These are phyloP conservation scores for Alternaria metachromatica DNA, from an alignment of 2,329 filamentous ascomycete genomes.

Conservation along the genomic window DNA sequence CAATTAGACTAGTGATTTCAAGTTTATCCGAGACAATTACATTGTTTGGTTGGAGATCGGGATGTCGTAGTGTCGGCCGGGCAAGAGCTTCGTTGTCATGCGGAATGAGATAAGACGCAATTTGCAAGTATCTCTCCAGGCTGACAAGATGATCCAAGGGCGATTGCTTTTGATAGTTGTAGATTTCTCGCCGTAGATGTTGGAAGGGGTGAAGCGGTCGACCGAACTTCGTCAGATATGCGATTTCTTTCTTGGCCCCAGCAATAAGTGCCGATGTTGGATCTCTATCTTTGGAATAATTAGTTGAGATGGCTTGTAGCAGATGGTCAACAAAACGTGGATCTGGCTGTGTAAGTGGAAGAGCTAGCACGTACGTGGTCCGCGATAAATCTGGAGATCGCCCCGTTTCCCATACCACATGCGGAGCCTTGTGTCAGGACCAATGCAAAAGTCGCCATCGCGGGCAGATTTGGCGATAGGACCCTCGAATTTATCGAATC, in stretches of 20 bases:
- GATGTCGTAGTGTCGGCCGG: constrained; percentile 42
- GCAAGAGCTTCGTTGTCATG: constrained; percentile 14
- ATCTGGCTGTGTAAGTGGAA: background rate
- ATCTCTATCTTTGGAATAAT: constrained; percentile 29
- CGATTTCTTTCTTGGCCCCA: constrained; percentile 43
- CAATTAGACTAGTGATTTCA: constrained; percentile 48
- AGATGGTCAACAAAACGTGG: background rate
- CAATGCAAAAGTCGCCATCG: constrained; percentile 34
- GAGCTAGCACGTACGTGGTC: constrained; percentile 39
- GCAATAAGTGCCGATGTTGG: constrained; percentile 30
- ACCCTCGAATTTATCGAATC: constrained; percentile 17
- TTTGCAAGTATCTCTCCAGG: constrained; percentile 38
- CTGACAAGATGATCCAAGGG: constrained; percentile 36
- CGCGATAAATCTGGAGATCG: constrained; percentile 33
- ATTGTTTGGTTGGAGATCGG: constrained; percentile 44
- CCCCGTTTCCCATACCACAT: constrained; percentile 42
- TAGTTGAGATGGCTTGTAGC: constrained; percentile 5
- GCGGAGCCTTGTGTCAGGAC: constrained; percentile 34
- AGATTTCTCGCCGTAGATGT: constrained; percentile 40
- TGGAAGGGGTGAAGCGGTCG: constrained; percentile 40
- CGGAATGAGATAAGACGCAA: constrained; percentile 32
- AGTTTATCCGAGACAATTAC: constrained; percentile 41
- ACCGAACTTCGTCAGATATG: constrained; percentile 37
- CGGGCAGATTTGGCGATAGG: constrained; percentile 2
- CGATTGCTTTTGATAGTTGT: constrained; percentile 37